Evolutionary conservation across 1,284 basidiomycete genomes (phyloP), one percentile per base, ranked within the genome.

Genomic region (Mycena sp.): DNA sequence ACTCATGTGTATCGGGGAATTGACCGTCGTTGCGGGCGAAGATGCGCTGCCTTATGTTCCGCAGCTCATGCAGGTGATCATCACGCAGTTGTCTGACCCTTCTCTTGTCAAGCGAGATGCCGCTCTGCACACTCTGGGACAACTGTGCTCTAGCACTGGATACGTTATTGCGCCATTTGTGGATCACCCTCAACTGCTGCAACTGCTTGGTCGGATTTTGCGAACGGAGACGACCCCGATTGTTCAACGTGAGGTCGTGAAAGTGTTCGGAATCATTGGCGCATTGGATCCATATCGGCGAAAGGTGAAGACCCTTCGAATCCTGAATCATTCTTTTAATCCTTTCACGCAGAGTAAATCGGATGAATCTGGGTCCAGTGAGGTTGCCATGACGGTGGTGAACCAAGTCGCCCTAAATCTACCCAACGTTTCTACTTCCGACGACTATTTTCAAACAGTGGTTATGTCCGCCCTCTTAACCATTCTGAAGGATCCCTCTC

Each of bases 361-460:
- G 0, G 89, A 96, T 65, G 95, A 96, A 76, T 95, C 96, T 73
- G 87, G 87, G 30, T 85, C 87, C 0, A 90, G 88, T 70, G 96
- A 97, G 78, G 91, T 91, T 0, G 88, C 86, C 72, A 82, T 91
- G 38, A 86, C 87, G 73, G 84, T 90, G 70, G 86, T 92, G 75
- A 88, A 91, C 82, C 85, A 89, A 72, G 86, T 89, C 41, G 85
- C 88, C 25, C 79, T 87, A 39, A 83, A 82, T 25, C 87, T 84
- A 69, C 82, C 83, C 57, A 81, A 77, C 34, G 79, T 88, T 25
- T 85, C 89, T 20, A 85, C 87, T 18, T 89, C 92, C 34, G 98
- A 99, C 77, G 98, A 99, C 79, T 99, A 98, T 82, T 99, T 97
- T 83, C 98, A 99, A 80, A 96, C 96, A 9, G 96, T 98, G 5